Percentiles rank a stretch among this genome's conserved stretches.
Conservation (phyloP, 176 grass and related monocot genomes). For the Aegilops bicornis region DNA sequence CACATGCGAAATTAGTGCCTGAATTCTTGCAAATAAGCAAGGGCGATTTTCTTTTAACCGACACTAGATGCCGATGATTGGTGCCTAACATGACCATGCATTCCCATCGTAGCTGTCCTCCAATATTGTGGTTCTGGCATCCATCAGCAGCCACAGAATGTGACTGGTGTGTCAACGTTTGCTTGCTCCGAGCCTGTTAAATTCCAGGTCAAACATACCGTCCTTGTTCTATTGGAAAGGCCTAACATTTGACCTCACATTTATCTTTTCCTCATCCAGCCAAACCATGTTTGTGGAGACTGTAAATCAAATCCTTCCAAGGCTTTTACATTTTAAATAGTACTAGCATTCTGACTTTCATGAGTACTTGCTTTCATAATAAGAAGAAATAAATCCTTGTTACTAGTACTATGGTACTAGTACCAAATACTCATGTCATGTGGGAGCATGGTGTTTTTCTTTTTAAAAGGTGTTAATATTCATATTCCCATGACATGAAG, state of each 20-base stretch:
- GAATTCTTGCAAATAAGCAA: slow-evolving; percentile 17
- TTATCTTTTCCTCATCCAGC: neutral
- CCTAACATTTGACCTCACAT: neutral
- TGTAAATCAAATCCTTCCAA: neutral
- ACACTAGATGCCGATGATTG: neutral
- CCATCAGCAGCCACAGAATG: neutral
- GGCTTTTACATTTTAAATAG: neutral
- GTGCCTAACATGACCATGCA: slow-evolving; percentile 6
- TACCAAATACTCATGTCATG: slow-evolving; percentile 23
- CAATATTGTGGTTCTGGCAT: slow-evolving; percentile 12
- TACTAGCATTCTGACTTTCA: slow-evolving; percentile 4
- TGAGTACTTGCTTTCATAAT: slow-evolving; percentile 2
- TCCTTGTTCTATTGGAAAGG: neutral
- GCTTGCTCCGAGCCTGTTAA: neutral
- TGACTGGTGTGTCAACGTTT: slow-evolving; percentile 2
- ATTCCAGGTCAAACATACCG: slow-evolving; percentile 17
- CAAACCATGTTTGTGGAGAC: neutral
- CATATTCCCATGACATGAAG: slow-evolving; percentile 38
- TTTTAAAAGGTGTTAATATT: slow-evolving; percentile 9
- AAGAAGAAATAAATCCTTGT: slow-evolving; percentile 8
- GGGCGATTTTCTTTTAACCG: neutral
- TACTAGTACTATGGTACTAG: neutral
- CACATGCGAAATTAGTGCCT: neutral
- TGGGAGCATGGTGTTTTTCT: slow-evolving; percentile 22
- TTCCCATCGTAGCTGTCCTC: slow-evolving; percentile 1